Evolutionary conservation across 441 rosid genomes (phyloP).

Genomic region (Hura crepitans): DNA sequence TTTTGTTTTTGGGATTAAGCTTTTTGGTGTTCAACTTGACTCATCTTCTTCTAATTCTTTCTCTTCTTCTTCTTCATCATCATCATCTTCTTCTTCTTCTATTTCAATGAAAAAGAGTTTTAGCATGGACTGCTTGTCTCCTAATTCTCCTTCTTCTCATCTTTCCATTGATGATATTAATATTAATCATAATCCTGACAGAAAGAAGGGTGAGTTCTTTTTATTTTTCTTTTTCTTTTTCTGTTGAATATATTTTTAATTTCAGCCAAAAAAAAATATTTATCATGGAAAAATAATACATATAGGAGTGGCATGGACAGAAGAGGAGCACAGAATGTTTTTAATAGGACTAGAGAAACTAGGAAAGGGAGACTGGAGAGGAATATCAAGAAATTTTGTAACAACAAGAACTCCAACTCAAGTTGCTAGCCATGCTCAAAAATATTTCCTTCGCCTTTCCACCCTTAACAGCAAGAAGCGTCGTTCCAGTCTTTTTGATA

Average conservation of each 20-base stretch:
- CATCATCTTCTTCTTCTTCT: conserved; percentile 20
- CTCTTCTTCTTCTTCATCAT: background rate
- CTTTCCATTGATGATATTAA: conserved; percentile 33
- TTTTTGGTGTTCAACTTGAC: conserved; percentile 80
- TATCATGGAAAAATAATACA: background rate
- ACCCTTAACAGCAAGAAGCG: conserved; percentile 65
- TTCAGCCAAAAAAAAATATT: too few relatives aligned
- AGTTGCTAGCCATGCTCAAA: conserved; percentile 94
- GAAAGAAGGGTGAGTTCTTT: conserved; percentile 53
- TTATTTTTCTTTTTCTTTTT: background rate
- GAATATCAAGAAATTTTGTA: conserved; percentile 71
- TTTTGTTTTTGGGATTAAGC: conserved; percentile 40
- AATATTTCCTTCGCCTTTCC: conserved; percentile 69
- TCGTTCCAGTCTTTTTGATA: conserved; percentile 79
- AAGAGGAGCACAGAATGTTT: conserved; percentile 70
- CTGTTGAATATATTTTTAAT: background rate
- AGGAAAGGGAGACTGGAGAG: conserved; percentile 95
- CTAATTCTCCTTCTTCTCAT: conserved; percentile 37
- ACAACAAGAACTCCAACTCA: conserved; percentile 86
- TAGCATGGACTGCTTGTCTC: conserved; percentile 67
- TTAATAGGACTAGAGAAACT: conserved; percentile 68
- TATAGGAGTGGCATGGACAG: conserved; percentile 84
- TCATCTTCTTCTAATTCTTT: conserved; percentile 30
- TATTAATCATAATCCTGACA: conserved; percentile 24
- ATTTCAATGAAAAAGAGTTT: conserved; percentile 56